phyloP scores from a whole-genome alignment of 106 monocot species.

The Chionographis japonica region DNA sequence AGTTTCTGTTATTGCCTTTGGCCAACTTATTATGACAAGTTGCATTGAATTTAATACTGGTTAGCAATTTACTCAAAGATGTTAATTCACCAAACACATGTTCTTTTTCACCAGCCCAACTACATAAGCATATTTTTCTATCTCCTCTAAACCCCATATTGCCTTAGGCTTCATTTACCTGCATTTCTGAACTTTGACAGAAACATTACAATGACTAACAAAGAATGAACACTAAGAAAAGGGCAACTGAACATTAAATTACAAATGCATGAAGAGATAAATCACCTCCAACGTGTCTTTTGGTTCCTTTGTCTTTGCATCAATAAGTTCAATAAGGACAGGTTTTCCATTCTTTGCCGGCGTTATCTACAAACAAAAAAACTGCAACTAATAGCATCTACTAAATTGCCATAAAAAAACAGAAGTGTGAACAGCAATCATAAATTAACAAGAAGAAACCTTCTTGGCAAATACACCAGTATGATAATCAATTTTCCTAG shows the following conservation, averaged over 20 bases:
- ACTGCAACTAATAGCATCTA: neutral
- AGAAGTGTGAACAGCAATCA: neutral
- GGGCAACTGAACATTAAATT: neutral
- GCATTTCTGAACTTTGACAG: too few relatives aligned
- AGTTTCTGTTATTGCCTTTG: too few relatives aligned
- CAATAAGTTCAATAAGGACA: conserved; percentile 92
- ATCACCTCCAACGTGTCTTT: conserved; percentile 71
- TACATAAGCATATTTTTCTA: too few relatives aligned
- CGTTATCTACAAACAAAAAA: conserved; percentile 66
- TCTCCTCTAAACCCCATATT: too few relatives aligned
- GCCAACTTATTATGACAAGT: too few relatives aligned
- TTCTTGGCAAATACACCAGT: conserved; percentile 93
- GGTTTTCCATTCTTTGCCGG: conserved; percentile 99
- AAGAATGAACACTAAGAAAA: too few relatives aligned
- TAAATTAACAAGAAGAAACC: conserved; percentile 28
- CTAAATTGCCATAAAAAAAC: neutral
- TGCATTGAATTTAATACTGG: too few relatives aligned
- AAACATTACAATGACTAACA: too few relatives aligned
- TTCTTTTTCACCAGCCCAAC: too few relatives aligned
- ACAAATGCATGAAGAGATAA: neutral
- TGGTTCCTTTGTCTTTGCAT: conserved; percentile 92
- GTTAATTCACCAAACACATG: too few relatives aligned
- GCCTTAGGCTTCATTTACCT: too few relatives aligned
- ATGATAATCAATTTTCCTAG: conserved; percentile 90
- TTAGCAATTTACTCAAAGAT: too few relatives aligned